A percentile compares a stretch with the other conserved stretches of the same genome.
These are phyloP conservation scores for Aaosphaeria pasadenensis DNA, from an alignment of 2,329 filamentous ascomycete species.

Conservation along the genomic window DNA sequence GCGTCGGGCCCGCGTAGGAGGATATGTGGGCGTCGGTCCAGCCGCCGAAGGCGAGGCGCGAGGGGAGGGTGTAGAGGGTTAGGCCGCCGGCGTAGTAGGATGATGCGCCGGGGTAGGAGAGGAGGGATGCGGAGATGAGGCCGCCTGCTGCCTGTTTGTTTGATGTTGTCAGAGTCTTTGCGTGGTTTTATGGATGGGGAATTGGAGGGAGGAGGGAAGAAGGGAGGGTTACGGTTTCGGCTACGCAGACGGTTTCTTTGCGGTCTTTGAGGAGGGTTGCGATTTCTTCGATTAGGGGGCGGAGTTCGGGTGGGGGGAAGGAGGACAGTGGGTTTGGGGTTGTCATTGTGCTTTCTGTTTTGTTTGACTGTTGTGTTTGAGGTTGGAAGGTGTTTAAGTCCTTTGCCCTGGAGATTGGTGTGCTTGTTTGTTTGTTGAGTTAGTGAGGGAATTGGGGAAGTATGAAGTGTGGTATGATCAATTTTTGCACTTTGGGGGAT, in stretches of 20 bases:
- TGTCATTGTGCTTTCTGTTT: too few relatives aligned
- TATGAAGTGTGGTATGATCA: too few relatives aligned
- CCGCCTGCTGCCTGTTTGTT: conserved; percentile 63
- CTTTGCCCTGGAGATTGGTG: too few relatives aligned
- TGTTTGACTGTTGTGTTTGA: too few relatives aligned
- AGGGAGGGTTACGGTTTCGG: conserved; percentile 51
- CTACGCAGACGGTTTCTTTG: conserved; percentile 58
- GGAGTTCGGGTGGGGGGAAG: conserved; percentile 44
- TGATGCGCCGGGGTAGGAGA: conserved; percentile 58
- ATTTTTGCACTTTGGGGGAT: too few relatives aligned
- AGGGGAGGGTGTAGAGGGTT: conserved; percentile 60
- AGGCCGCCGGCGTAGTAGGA: conserved; percentile 60
- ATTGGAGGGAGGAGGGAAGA: background rate
- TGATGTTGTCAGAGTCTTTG: too few relatives aligned
- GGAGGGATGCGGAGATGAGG: conserved; percentile 57
- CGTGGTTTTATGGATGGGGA: background rate
- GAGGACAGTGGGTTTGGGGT: conserved; percentile 3
- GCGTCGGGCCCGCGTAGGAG: conserved; percentile 58
- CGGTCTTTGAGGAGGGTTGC: conserved; percentile 52
- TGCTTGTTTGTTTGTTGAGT: too few relatives aligned
- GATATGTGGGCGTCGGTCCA: conserved; percentile 57
- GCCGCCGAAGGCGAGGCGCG: conserved; percentile 57
- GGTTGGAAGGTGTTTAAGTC: too few relatives aligned
- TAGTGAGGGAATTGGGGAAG: too few relatives aligned
- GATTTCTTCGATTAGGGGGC: conserved; percentile 48